A percentile compares a stretch with the other conserved stretches of the same genome.
Conservation (phyloP, 805 yeast genomes). For the Yarrowia keelungensis region DNA sequence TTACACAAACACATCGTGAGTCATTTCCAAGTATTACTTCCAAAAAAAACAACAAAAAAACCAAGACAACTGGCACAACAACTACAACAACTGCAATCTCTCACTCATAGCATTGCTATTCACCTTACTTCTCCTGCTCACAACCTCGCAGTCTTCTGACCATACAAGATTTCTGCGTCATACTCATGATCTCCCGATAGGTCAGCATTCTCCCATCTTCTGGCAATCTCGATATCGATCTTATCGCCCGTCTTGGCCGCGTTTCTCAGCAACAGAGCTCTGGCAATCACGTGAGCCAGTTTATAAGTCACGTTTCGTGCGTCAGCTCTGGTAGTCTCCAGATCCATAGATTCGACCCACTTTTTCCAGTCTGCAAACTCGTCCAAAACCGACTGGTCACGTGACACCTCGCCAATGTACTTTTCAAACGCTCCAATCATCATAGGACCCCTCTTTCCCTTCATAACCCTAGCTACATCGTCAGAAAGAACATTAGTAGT, state of each 20-base stretch:
- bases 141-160: background rate
- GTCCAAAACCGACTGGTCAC: background rate
- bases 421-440: slow-evolving; percentile 24
- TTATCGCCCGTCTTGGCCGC: slow-evolving; percentile 1
- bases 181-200: background rate
- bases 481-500: slow-evolving; percentile 49
- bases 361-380: slow-evolving; percentile 16
- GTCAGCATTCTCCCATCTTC: slow-evolving; percentile 10
- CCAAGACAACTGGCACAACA: too few species aligned
- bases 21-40: too few species aligned
- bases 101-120: too few species aligned
- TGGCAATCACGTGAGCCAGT: slow-evolving; percentile 10
- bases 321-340: slow-evolving; percentile 32
- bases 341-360: slow-evolving; percentile 1
- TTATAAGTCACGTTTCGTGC: slow-evolving; percentile 33
- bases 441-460: slow-evolving; percentile 17
- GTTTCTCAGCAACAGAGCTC: slow-evolving; percentile 15
- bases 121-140: background rate
- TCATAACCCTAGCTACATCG: slow-evolving; percentile 44
- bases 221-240: slow-evolving; percentile 13
- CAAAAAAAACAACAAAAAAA: too few species aligned
- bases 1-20: too few species aligned
- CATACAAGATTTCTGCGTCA: slow-evolving; percentile 10
- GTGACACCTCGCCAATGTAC: slow-evolving; percentile 4
- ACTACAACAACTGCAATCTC: too few species aligned